phyloP scores from a whole-genome alignment of 1,284 basidiomycete genomes.

The Moesziomyces aphidis region DNA sequence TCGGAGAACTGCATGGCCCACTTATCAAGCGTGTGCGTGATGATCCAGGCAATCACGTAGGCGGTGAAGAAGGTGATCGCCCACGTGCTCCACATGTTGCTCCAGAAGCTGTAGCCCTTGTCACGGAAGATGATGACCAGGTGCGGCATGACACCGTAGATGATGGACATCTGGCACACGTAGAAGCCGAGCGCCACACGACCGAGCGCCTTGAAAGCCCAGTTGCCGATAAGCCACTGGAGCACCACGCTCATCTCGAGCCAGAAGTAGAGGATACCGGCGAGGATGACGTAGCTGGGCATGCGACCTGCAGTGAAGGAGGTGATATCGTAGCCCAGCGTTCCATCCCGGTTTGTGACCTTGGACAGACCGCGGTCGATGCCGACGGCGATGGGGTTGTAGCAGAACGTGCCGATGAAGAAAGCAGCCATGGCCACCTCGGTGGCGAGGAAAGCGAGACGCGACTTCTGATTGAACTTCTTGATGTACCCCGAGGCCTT shows the following conservation, averaged over 20 bases:
- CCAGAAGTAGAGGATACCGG: constrained; percentile 65
- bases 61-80: constrained; percentile 68
- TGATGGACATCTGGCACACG: constrained; percentile 69
- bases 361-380: constrained; percentile 63
- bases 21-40: constrained; percentile 25
- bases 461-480: constrained; percentile 68
- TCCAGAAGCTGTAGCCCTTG: constrained; percentile 66
- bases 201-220: constrained; percentile 68
- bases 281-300: constrained; percentile 43
- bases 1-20: constrained; percentile 40
- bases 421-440: constrained; percentile 66
- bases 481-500: constrained; percentile 68
- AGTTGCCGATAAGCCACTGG: constrained; percentile 69
- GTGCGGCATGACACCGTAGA: constrained; percentile 69
- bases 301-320: constrained; percentile 33
- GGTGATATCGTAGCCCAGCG: constrained; percentile 62
- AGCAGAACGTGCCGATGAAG: constrained; percentile 66
- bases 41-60: constrained; percentile 67
- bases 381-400: constrained; percentile 61
- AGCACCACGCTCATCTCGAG: constrained; percentile 68
- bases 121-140: constrained; percentile 67
- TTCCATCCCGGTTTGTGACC: constrained; percentile 67
- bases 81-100: constrained; percentile 68
- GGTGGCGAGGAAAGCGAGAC: constrained; percentile 63
- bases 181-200: constrained; percentile 70